Evolutionary conservation across 352 stramenopile genomes (phyloP), one percentile per base, ranked within the genome.

Genomic region (Nothophytophthora sp.): DNA sequence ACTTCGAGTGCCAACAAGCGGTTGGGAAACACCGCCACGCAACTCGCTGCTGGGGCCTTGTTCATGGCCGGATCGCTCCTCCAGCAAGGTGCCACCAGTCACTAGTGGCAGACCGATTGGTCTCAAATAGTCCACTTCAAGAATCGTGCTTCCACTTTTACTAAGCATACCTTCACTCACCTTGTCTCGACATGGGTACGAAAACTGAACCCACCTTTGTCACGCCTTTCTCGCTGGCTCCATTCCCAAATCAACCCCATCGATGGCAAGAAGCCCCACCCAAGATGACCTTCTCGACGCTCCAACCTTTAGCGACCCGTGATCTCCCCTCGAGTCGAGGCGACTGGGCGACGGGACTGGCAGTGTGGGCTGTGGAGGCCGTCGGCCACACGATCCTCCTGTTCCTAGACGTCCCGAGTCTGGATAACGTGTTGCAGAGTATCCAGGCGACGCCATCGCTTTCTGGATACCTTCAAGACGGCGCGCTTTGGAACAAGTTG

Each of bases 401-500:
- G 29, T 55, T 37, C 23, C 23, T 70, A 19, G 63, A 73, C 25
- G 11, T 66, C 16, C 41, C 37, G 3, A 62, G 18, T 18, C 44
- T 72, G 42, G 63, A 69, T 9, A 16, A 35, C 18, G 15, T 65
- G 38, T 23, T 68, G 22, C 18, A 46, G 29, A 32, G 18, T 18
- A 35, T 68, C 23, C 45, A 55, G 30, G 18, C 37, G 20, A 42
- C 46, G 1, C 28, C 44, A 7, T 58, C 53, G 30, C 48, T 73
- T 1, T 43, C 50, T 10, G 34, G 23, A 20, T 67, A 71, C 43
- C 23, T 71, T 11, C 44, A 62, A 11, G 74, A 82, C 56, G 27
- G 32, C 32, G 33, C 45, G 16, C 55, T 85, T 4, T 85, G 73
- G 73, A 43, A 61, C 12, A 55, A 77, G 22, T 29, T 81, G 15